Base-by-base conservation (phyloP, 2,329 filamentous ascomycete genomes). In the Colletotrichum sp. region DNA sequence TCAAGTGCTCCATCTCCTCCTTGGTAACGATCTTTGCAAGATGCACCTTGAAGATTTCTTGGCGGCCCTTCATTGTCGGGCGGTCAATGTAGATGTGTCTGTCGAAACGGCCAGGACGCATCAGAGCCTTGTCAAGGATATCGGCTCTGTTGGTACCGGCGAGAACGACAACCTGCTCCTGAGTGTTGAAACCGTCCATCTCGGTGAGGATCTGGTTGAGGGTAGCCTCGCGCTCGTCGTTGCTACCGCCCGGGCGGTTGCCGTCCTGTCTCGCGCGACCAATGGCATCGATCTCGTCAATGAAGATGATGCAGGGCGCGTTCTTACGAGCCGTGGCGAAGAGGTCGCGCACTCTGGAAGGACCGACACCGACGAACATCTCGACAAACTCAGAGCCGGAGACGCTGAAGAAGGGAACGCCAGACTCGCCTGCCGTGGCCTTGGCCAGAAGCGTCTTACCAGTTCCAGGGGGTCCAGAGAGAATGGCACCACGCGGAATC, bases 301-400 rank as follows among this genome's bases (percentile, higher is more conserved):
- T 99, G 89, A 99, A 99, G 85, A 99, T 98, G 85, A 99, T 99
- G 87, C 97, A 99, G 5, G 97, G 97, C 1, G 97, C 95, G 85
- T 95, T 98, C 89, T 99, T 99, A 75, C 97, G 93, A 22, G 97
- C 97, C 80, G 95, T 98, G 73, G 95, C 93, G 82, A 99, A 99
- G 68, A 99, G 88, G 85, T 99, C 97, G 81, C 97, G 93, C 67
- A 99, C 97, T 85, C 97, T 92, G 34, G 96, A 99, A 24, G 97
- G 95, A 85, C 97, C 97, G 76, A 99, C 97, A 92, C 97, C 97
- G 68, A 99, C 97, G 83, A 99, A 99, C 96, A 99, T 99, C 87
- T 99, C 97, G 36, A 99, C 96, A 83, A 99, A 99, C 84, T 99
- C 97, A 65, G 97, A 99, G 83, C 97, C 97, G 84, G 96, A 98